These are phyloP conservation scores for Ceratocystis cacaofunesta DNA, from an alignment of 2,329 filamentous ascomycete species.

Conservation along the genomic window DNA sequence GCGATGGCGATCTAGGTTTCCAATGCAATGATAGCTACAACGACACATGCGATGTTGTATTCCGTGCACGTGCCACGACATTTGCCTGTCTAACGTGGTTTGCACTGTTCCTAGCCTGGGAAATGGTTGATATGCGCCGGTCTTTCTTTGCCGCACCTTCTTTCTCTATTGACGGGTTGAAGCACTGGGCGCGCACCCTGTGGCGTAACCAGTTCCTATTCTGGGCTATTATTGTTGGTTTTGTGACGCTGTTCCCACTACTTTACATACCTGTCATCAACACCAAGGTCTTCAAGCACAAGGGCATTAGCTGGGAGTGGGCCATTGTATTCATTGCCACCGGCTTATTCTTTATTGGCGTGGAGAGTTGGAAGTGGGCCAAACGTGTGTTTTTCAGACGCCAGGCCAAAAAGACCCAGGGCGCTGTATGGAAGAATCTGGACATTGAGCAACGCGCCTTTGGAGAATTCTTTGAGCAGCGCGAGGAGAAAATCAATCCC, in stretches of 20 bases:
- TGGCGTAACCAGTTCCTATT: constrained; percentile 62
- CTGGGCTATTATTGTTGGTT: constrained; percentile 41
- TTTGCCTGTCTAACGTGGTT: constrained; percentile 66
- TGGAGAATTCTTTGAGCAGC: constrained; percentile 24
- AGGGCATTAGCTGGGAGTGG: constrained; percentile 49
- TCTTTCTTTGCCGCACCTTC: constrained; percentile 55
- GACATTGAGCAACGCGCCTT: constrained; percentile 30
- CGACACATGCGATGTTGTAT: constrained; percentile 44
- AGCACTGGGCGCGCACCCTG: constrained; percentile 50
- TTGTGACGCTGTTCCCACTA: constrained; percentile 35
- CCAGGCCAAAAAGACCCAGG: constrained; percentile 19
- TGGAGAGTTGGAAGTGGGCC: constrained; percentile 44
- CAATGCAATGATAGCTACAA: constrained; percentile 46
- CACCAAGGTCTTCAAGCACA: constrained; percentile 44
- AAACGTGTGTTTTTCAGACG: constrained; percentile 34
- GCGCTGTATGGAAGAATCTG: constrained; percentile 25
- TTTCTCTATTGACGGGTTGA: constrained; percentile 29
- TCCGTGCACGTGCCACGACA: constrained; percentile 56
- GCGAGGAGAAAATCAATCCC: background rate
- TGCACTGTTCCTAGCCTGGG: constrained; percentile 63
- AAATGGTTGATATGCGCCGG: constrained; percentile 57
- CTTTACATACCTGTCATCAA: constrained; percentile 48
- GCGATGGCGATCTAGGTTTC: constrained; percentile 40
- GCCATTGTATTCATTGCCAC: constrained; percentile 41
- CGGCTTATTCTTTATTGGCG: constrained; percentile 40